Conservation (phyloP, 2,329 filamentous ascomycete species). For the Pseudocercospora eumusae region DNA sequence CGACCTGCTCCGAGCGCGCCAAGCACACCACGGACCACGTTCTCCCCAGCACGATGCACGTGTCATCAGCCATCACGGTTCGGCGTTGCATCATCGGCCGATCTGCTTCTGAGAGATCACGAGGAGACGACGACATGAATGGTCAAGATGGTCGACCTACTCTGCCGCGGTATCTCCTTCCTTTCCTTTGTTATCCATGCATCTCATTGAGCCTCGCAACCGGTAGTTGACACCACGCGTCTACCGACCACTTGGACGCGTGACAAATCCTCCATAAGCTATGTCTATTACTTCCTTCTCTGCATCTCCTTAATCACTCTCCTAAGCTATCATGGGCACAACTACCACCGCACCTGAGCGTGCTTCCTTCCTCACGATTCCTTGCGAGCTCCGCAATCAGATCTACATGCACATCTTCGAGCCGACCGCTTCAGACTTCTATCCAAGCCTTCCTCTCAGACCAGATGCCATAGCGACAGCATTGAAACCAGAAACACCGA, state of each 20-base stretch:
- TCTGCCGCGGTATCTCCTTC: constrained; percentile 1
- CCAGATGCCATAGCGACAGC: constrained; percentile 21
- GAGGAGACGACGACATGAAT: neutral
- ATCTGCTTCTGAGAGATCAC: neutral
- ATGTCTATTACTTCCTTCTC: neutral
- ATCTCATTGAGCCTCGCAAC: constrained; percentile 1
- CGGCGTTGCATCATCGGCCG: neutral
- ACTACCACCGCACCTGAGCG: constrained; percentile 12
- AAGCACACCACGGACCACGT: neutral
- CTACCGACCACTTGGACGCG: constrained; percentile 1
- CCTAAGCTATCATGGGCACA: neutral
- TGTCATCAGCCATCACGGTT: neutral
- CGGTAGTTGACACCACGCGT: neutral
- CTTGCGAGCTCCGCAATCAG: constrained; percentile 35
- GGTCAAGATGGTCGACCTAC: neutral
- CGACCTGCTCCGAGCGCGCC: neutral
- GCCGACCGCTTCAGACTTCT: constrained; percentile 4
- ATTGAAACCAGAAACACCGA: constrained; percentile 11
- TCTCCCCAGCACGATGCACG: neutral
- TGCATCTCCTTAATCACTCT: neutral
- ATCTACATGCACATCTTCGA: constrained; percentile 37
- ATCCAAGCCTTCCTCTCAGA: constrained; percentile 4
- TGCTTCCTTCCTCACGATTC: constrained; percentile 34
- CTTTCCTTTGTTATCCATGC: constrained; percentile 3
- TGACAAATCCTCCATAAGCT: constrained; percentile 4